These are phyloP conservation scores for Hyaloscypha finlandica DNA, from an alignment of 495 filamentous ascomycete genomes.

Conservation along the genomic window DNA sequence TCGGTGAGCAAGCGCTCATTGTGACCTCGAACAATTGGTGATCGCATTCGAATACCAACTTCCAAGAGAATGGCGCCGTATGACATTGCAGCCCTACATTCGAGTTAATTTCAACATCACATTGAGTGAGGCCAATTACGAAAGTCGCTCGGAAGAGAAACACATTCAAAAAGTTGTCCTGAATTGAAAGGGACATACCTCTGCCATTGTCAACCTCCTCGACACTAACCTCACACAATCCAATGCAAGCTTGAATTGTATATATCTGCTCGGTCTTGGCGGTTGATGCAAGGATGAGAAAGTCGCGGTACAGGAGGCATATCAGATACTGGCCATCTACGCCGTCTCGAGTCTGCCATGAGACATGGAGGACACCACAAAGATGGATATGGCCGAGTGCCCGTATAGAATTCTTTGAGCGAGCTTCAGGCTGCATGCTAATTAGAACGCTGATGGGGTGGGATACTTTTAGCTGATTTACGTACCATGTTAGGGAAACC, in stretches of 20 bases:
- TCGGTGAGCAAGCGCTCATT: slow-evolving; percentile 81
- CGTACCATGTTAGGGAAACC: slow-evolving; percentile 70
- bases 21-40: slow-evolving; percentile 82
- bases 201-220: slow-evolving; percentile 79
- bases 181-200: slow-evolving; percentile 53
- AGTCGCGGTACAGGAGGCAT: slow-evolving; percentile 80
- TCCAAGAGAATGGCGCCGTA: slow-evolving; percentile 87
- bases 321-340: slow-evolving; percentile 81
- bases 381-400: slow-evolving; percentile 79
- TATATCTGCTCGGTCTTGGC: slow-evolving; percentile 62
- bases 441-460: slow-evolving; percentile 21
- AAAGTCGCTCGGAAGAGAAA: neutral
- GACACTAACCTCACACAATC: slow-evolving; percentile 67
- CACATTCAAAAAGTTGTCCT: neutral
- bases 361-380: slow-evolving; percentile 85
- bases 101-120: neutral
- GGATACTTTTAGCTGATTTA: slow-evolving; percentile 1
- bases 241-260: slow-evolving; percentile 73
- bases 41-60: slow-evolving; percentile 79
- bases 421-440: slow-evolving; percentile 40
- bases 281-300: slow-evolving; percentile 74
- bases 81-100: slow-evolving; percentile 77
- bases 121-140: neutral
- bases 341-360: slow-evolving; percentile 69
- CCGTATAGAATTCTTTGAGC: slow-evolving; percentile 60